phyloP scores from a whole-genome alignment of 345 rosid genomes.

The Boechera divaricarpa region DNA sequence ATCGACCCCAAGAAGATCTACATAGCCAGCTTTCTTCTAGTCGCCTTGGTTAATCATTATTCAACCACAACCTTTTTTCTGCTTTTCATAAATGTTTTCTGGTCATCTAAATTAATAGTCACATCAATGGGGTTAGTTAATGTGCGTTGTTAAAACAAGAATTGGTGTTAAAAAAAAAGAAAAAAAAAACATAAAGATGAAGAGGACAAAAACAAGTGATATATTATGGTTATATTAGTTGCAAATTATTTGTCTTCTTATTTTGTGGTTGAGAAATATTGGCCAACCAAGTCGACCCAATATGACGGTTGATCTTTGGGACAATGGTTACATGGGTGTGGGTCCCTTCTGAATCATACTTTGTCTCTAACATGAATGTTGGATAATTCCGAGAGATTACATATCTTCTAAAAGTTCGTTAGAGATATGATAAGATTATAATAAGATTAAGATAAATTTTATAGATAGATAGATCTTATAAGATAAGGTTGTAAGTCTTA shows the following conservation, averaged over 20 bases:
- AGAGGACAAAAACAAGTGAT: conserved; percentile 33
- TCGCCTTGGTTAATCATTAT: conserved; percentile 20
- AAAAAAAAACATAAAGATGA: conserved; percentile 5
- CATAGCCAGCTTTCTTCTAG: conserved; percentile 7
- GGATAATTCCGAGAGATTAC: too few relatives aligned
- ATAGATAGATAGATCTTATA: too few relatives aligned
- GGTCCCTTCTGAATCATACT: conserved; percentile 34
- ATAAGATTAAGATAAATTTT: too few relatives aligned
- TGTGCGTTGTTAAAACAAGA: conserved; percentile 36
- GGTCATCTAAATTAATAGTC: conserved; percentile 19
- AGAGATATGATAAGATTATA: too few relatives aligned
- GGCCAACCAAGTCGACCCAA: conserved; percentile 40
- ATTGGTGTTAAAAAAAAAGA: neutral
- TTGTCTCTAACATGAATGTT: conserved; percentile 20
- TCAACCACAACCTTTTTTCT: neutral
- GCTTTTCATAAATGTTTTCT: neutral
- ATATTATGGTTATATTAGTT: conserved; percentile 43
- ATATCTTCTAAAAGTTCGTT: too few relatives aligned
- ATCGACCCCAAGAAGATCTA: neutral
- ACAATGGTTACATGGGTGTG: conserved; percentile 47
- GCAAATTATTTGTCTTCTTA: conserved; percentile 33
- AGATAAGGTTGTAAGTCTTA: too few relatives aligned
- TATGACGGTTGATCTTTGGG: conserved; percentile 40
- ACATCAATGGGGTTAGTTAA: conserved; percentile 31
- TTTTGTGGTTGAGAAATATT: conserved; percentile 40